Percentiles rank a stretch among this genome's conserved stretches.
Conservation (phyloP, 306 rosid species). For the Trifolium repens region DNA sequence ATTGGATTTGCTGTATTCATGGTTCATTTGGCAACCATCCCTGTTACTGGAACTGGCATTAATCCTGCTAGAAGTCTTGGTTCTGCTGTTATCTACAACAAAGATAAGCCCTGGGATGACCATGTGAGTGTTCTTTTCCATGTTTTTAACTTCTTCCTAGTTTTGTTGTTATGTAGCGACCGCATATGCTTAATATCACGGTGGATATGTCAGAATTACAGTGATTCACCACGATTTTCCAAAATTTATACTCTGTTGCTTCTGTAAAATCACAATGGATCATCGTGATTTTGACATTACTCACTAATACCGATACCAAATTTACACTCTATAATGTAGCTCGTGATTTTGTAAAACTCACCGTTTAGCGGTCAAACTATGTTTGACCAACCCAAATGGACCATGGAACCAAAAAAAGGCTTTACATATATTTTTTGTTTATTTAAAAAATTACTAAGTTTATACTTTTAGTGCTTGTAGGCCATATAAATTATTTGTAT, state of each 20-base stretch:
- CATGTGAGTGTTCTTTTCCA: slow-evolving; percentile 57
- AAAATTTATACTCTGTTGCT: no score
- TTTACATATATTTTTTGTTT: background rate
- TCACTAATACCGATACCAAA: no score
- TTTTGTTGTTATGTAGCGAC: background rate
- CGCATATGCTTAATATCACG: no score
- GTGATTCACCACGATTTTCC: no score
- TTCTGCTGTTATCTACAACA: slow-evolving; percentile 72
- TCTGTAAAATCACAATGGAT: no score
- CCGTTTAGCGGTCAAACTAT: background rate
- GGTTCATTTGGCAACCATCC: slow-evolving; percentile 97
- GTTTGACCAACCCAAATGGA: background rate
- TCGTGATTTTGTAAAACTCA: background rate
- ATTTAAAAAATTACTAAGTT: no score
- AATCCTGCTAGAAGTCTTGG: slow-evolving; percentile 98
- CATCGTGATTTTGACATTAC: background rate
- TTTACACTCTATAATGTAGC: no score
- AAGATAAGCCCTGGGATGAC: slow-evolving; percentile 71
- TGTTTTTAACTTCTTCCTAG: background rate
- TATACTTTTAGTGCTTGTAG: background rate
- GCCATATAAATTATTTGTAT: background rate
- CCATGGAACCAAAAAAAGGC: background rate
- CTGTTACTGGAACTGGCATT: slow-evolving; percentile 89
- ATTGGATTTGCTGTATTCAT: slow-evolving; percentile 96
- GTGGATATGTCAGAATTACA: no score